Base-by-base conservation (phyloP, 345 rosid species). In the Acer campestre region DNA sequence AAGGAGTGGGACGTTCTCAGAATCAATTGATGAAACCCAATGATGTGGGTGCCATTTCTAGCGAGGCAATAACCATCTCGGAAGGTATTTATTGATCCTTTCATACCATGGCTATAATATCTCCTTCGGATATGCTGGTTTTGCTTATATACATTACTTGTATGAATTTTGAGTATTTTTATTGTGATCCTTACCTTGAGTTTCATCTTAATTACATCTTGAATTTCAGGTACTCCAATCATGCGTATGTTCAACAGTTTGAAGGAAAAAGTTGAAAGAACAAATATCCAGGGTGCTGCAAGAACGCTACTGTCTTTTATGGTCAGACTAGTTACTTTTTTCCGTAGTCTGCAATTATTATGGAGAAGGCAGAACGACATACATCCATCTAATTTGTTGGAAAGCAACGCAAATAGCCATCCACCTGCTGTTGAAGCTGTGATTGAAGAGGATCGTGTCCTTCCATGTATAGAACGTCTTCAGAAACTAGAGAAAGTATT, bases 401-500 rank as follows among this genome's bases (percentile, higher is more conserved):
- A 87, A 62, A 59, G 68, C 49, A 79, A 61, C 69, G 58, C 73
- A 61, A 76, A 74, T 65, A 71, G 68, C 65, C 79, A 67, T 58
- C 70, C 84, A 63, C 75, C 77, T 8, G 78, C 78, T 38, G 76
- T 56, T 23, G 88, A 78, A 68, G 70, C 71, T 68, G 78, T 68
- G 80, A 86, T 20, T 20, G 84, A 89, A 75, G 88, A 84, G 73
- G 91, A 92, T 70, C 74, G 2, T 66, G 74, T 93, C 27, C 79
- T 53, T 75, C 97, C 93, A 14, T 95, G 93, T 77, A 71, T 93
- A 55, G 92, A 93, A 48, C 97, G 97, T 20, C 93, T 95, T 71
- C 82, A 87, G 87, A 82, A 84, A 75, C 87, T 93, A 58, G 99
- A 95, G 86, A 90, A 86, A 68, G 77, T 68, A 68, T 77, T 88